Evolutionary conservation across 2,329 filamentous ascomycete species (phyloP), one percentile per base, ranked within the genome.

Genomic region (Pseudogymnoascus sp.): DNA sequence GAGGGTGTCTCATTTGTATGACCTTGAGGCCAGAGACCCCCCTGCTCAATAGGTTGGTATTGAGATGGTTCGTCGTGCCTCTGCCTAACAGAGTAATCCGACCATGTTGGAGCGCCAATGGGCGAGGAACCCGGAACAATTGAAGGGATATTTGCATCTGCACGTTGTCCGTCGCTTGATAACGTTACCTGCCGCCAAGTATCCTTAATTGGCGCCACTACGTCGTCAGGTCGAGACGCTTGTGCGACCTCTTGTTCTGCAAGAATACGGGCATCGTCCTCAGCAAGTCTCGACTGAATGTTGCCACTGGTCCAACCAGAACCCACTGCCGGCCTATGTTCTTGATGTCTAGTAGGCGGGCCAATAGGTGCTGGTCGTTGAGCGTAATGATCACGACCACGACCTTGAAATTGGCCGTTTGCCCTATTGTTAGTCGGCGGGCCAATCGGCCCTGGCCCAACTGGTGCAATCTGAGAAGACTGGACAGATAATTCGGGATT

Each of bases 401-500:
- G 71, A 35, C 67, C 69, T 64, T 69, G 67, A 57, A 67, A 72
- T 59, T 72, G 67, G 19, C 62, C 62, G 63, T 69, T 73, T 2
- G 64, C 66, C 28, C 70, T 70, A 63, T 64, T 69, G 31, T 65
- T 53, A 44, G 67, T 69, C 38, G 73, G 72, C 36, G 73, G 73
- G 26, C 72, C 73, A 63, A 75, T 75, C 53, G 73, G 73, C 26
- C 70, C 72, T 50, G 73, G 73, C 57, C 67, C 67, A 35, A 69
- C 64, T 33, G 68, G 64, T 63, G 61, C 21, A 26, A 65, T 63
- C 57, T 71, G 69, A 36, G 72, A 71, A 28, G 73, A 70, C 7
- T 74, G 17, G 75, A 75, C 44, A 73, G 80, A 81, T 61, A 88
- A 79, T 68, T 86, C 84, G 11, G 84, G 80, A 64, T 83, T 85